Conservation (phyloP, 1,284 basidiomycete genomes). For the Lignosus rhinocerotis region DNA sequence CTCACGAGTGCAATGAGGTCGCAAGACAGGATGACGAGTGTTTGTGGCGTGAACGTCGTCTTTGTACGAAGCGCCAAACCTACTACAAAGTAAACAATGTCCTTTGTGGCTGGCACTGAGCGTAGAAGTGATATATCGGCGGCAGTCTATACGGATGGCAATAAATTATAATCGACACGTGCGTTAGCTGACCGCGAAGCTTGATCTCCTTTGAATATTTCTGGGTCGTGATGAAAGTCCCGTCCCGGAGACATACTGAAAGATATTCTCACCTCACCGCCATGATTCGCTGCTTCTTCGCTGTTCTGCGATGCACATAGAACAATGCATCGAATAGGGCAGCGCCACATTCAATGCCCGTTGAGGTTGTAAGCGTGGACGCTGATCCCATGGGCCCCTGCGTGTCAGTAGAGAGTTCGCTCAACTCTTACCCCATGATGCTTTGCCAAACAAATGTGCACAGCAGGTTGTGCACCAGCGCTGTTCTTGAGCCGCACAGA, state of each 20-base stretch:
- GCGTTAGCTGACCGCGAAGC: too few relatives aligned
- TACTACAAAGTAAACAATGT: not conserved
- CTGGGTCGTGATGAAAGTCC: too few relatives aligned
- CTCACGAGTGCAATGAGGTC: not conserved
- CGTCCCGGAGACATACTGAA: too few relatives aligned
- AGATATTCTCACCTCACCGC: too few relatives aligned
- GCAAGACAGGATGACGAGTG: too few relatives aligned
- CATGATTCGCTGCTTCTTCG: too few relatives aligned
- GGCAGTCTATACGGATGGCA: too few relatives aligned
- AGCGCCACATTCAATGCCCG: not conserved
- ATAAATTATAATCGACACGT: too few relatives aligned
- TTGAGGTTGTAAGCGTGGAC: not conserved
- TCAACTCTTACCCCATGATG: constrained; percentile 5
- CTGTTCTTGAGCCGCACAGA: constrained; percentile 41
- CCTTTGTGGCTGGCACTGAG: not conserved
- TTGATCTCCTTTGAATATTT: too few relatives aligned
- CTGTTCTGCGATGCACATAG: too few relatives aligned
- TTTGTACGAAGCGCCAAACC: not conserved
- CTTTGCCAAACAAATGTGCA: constrained; percentile 42
- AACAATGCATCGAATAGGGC: too few relatives aligned
- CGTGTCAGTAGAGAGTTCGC: constrained; percentile 25
- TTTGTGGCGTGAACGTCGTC: not conserved
- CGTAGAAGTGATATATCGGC: too few relatives aligned
- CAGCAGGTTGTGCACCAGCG: constrained; percentile 36
- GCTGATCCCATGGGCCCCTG: not conserved